These are phyloP conservation scores for Trichoderma guizhouense DNA, from an alignment of 2,329 filamentous ascomycete genomes.

Conservation along the genomic window DNA sequence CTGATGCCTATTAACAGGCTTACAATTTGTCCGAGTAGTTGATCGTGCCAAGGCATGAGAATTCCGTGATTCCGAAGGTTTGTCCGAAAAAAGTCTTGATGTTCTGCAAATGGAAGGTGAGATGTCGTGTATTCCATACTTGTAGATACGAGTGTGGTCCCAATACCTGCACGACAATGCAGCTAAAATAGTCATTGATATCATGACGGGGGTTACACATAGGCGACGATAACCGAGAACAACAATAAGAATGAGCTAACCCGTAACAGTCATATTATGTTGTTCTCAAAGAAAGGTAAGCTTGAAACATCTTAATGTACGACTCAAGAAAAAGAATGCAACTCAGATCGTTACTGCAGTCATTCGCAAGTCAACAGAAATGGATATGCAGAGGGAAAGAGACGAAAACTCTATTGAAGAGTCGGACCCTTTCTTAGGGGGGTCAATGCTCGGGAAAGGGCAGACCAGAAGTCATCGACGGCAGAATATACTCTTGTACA, in stretches of 20 bases:
- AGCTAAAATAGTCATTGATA: not conserved
- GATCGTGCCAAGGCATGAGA: not conserved
- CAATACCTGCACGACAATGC: not conserved
- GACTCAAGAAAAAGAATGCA: not conserved
- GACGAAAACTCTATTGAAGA: conserved; percentile 8
- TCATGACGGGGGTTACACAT: not conserved
- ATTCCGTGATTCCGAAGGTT: not conserved
- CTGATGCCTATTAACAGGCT: not conserved
- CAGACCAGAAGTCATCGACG: not conserved
- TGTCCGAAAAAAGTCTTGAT: not conserved
- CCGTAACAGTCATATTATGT: not conserved
- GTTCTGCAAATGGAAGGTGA: not conserved
- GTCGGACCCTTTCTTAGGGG: not conserved
- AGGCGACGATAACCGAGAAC: not conserved
- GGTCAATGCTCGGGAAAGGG: not conserved
- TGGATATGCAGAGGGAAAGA: not conserved
- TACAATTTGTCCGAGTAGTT: not conserved
- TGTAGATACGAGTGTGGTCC: not conserved
- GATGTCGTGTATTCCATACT: not conserved
- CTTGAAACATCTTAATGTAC: not conserved
- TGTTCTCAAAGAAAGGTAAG: not conserved
- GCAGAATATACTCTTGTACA: not conserved
- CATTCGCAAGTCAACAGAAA: not conserved
- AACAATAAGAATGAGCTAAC: not conserved
- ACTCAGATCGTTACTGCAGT: not conserved